A percentile compares a stretch with the other conserved stretches of the same genome.
phyloP scores from a whole-genome alignment of 2,329 filamentous ascomycete species.

The Fusarium sp. region DNA sequence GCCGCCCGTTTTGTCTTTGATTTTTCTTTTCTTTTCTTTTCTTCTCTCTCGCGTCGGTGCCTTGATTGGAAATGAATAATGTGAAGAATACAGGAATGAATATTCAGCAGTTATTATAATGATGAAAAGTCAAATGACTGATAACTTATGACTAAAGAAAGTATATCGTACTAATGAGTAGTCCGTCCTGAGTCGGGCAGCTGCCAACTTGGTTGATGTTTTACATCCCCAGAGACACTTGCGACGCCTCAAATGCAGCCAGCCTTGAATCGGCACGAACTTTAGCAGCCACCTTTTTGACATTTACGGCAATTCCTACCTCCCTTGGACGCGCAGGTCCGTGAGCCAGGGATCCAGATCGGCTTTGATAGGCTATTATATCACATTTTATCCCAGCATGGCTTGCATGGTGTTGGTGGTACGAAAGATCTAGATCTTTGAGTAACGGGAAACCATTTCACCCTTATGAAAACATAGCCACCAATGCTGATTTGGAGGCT shows the following conservation, averaged over 20 bases:
- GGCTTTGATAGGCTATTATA: background rate
- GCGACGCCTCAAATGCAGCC: conserved; percentile 7
- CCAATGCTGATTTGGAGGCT: background rate
- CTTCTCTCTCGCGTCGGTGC: too few species aligned
- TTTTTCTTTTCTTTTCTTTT: background rate
- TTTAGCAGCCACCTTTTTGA: conserved; percentile 10
- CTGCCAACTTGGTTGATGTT: background rate
- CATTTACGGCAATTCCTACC: background rate
- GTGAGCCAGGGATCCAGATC: background rate
- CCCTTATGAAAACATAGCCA: background rate
- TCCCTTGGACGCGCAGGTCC: background rate
- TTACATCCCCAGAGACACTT: background rate
- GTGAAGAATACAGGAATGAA: background rate
- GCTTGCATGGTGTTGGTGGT: background rate
- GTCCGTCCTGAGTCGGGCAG: too few species aligned
- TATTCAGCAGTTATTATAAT: too few species aligned
- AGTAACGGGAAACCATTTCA: background rate
- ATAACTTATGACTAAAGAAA: background rate
- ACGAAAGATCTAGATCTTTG: background rate
- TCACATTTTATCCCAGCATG: background rate
- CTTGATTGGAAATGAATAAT: too few species aligned
- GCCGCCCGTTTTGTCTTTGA: background rate
- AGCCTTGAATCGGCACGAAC: conserved; percentile 2
- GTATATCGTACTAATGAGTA: background rate
- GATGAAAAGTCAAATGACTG: background rate